These are phyloP conservation scores for Claviceps citrina DNA, from an alignment of 2,329 filamentous ascomycete genomes.

Conservation along the genomic window DNA sequence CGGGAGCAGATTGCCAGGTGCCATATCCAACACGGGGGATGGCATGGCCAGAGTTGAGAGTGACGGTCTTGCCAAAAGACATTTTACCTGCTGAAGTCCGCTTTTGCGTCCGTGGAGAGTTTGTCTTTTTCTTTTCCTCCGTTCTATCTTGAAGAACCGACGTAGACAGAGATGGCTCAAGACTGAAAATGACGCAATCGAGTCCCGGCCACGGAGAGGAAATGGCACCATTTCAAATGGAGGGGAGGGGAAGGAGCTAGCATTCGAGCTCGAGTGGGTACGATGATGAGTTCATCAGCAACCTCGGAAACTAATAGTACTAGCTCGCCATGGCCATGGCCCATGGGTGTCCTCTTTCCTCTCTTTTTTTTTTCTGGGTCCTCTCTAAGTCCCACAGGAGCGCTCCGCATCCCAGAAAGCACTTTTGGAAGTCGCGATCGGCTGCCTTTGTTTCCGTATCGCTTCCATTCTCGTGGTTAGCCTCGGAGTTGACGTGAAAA, in stretches of 20 bases:
- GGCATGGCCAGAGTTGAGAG: conserved; percentile 48
- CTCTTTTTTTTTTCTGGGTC: neutral
- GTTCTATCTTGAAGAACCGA: neutral
- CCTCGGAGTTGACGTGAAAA: neutral
- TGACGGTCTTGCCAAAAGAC: conserved; percentile 41
- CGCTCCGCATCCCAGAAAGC: no score
- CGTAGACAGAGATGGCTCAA: neutral
- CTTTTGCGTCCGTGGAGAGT: no score
- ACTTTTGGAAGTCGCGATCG: no score
- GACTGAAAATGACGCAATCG: neutral
- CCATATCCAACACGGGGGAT: conserved; percentile 46
- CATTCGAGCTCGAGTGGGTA: conserved; percentile 5
- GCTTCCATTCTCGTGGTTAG: no score
- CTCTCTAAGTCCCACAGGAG: no score
- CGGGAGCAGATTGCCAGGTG: conserved; percentile 53
- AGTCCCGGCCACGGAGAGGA: neutral
- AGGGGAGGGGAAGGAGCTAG: neutral
- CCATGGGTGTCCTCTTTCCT: neutral
- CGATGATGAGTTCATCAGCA: conserved; percentile 1
- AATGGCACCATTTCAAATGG: neutral
- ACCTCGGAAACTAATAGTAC: neutral
- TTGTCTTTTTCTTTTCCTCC: neutral
- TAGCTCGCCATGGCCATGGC: neutral
- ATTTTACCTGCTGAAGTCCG: no score
- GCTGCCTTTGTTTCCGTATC: no score